A percentile compares a stretch with the other conserved stretches of the same genome.
These are phyloP conservation scores for Amphichorda felina DNA, from an alignment of 2,329 filamentous ascomycete species.

Conservation along the genomic window DNA sequence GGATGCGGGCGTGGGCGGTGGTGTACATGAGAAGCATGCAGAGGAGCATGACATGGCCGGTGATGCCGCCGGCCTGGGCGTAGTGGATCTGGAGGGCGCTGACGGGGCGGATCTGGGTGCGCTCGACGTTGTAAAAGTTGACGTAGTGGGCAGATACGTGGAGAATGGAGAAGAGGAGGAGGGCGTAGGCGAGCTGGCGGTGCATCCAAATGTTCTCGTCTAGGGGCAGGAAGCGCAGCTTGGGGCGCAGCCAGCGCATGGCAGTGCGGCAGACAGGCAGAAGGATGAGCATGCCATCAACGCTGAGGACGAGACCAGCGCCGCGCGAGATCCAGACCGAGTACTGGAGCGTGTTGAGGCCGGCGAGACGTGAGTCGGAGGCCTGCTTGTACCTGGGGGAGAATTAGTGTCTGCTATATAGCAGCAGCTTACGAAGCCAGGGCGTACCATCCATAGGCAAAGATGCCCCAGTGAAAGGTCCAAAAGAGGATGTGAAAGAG, in stretches of 20 bases:
- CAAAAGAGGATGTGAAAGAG: constrained; percentile 76
- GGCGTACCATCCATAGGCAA: constrained; percentile 78
- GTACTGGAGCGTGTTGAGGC: constrained; percentile 69
- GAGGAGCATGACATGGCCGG: constrained; percentile 94
- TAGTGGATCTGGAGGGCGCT: constrained; percentile 88
- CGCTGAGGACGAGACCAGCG: constrained; percentile 72
- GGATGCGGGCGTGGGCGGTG: constrained; percentile 82
- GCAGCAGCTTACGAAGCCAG: too few species aligned
- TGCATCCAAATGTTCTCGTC: constrained; percentile 98
- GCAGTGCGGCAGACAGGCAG: constrained; percentile 92
- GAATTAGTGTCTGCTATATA: constrained; percentile 3
- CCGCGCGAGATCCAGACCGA: constrained; percentile 97
- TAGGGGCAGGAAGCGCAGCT: constrained; percentile 78
- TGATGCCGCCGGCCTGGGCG: constrained; percentile 77
- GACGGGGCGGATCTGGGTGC: constrained; percentile 66
- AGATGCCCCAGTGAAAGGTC: constrained; percentile 66
- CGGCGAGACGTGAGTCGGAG: constrained; percentile 53
- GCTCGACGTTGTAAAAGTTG: constrained; percentile 97
- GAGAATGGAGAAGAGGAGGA: constrained; percentile 69
- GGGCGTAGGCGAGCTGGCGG: constrained; percentile 80
- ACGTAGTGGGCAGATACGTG: constrained; percentile 83
- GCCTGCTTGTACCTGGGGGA: constrained; percentile 64
- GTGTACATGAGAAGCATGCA: constrained; percentile 99
- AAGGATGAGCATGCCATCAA: constrained; percentile 80
- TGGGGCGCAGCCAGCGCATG: constrained; percentile 73